phyloP scores from a whole-genome alignment of 2,329 filamentous ascomycete species.

The Neocatenulostroma microsporum region DNA sequence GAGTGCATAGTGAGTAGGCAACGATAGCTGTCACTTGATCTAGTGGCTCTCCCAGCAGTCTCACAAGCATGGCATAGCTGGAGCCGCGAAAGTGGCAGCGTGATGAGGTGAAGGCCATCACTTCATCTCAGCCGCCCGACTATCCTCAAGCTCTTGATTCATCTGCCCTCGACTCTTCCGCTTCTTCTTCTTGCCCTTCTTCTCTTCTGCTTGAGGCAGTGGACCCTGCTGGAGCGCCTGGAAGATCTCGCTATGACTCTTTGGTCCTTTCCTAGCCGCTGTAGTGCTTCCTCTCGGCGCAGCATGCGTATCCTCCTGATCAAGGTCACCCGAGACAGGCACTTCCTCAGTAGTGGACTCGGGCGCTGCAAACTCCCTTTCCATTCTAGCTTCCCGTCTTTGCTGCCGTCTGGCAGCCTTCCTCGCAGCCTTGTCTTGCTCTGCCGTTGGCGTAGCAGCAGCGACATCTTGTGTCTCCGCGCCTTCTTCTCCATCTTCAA shows the following conservation, averaged over 20 bases:
- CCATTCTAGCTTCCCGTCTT: too few relatives aligned
- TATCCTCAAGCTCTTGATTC: conserved; percentile 8
- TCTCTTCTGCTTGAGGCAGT: conserved; percentile 22
- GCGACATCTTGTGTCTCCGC: neutral
- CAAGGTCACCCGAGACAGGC: conserved; percentile 3
- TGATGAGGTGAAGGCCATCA: too few relatives aligned
- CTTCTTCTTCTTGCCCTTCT: conserved; percentile 22
- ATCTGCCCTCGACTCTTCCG: conserved; percentile 6
- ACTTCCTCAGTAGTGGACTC: too few relatives aligned
- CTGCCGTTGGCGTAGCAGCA: neutral
- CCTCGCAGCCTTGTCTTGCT: conserved; percentile 3
- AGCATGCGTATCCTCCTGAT: too few relatives aligned
- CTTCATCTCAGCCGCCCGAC: conserved; percentile 13
- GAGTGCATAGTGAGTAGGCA: too few relatives aligned
- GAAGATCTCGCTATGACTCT: conserved; percentile 20
- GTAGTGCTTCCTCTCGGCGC: too few relatives aligned
- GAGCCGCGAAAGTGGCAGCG: too few relatives aligned
- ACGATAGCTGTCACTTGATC: too few relatives aligned
- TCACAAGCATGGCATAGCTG: too few relatives aligned
- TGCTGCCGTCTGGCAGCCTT: conserved; percentile 6
- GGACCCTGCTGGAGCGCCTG: conserved; percentile 19
- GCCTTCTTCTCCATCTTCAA: conserved; percentile 8
- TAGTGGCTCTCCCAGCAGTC: too few relatives aligned
- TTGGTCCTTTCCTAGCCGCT: too few relatives aligned
- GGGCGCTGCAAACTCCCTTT: neutral